Evolutionary conservation across 2,329 filamentous ascomycete species (phyloP), one percentile per base, ranked within the genome.

Genomic region (Hymenoscyphus repandus): DNA sequence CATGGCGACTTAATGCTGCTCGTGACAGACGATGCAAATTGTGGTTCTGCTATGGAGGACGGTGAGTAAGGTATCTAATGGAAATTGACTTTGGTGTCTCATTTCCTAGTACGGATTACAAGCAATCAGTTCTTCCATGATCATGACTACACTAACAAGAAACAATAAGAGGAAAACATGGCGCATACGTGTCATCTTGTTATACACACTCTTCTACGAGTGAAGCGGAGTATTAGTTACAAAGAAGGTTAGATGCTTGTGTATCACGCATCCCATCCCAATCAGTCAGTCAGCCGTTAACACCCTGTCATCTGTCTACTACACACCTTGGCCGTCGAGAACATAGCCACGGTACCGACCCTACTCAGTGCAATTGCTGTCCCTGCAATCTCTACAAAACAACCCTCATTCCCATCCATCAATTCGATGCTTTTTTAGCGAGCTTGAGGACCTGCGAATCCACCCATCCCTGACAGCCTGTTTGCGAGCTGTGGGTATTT

Each of bases 401-500:
- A 46, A 46, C 18, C 9, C 32, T 31, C 32, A 12, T 10, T 20
- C 22, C 12, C 27, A 45, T 32, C 27, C 31, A 36, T 30, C 31
- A 46, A 18, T n/a, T 17, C 44, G 18, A 27, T 30, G 5, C 20
- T 47, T 34, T 15, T 45, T 63, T 60, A 66, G 49, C 59, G 60
- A 57, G 61, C 22, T 27, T 4, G 58, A 15, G 53, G 42, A 40
- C 54, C 59, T 27, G 65, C 58, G 27, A 62, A 62, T 34, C 64
- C 69, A n/a, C 73, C 69, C 74, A 84, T 83, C 48, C 76, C 76
- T 58, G 83, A 78, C 58, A 92, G 76, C 68, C 86, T 86, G 53
- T 79, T 82, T 12, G 86, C 86, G 47, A 93, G 77, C 69, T 90
- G 82, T 37, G 88, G 88, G 67, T 92, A 92, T 72, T 89, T 89